phyloP scores from a whole-genome alignment of 495 filamentous ascomycete genomes.

The Delitschia confertaspora region DNA sequence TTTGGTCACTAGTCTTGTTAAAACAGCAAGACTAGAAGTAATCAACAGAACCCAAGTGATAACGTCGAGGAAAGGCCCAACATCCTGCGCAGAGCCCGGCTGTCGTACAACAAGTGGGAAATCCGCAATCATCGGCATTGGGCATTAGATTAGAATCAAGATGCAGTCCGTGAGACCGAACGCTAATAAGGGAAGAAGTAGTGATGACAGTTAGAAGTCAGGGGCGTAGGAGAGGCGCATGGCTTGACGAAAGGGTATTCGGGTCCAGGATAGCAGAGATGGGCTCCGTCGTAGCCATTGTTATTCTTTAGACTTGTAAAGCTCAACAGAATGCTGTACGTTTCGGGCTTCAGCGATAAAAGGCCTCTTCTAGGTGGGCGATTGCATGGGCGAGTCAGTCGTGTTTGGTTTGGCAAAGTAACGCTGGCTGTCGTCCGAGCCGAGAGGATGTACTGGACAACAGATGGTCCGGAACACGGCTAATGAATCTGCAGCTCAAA shows the following conservation, averaged over 20 bases:
- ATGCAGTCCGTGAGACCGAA: constrained; percentile 1
- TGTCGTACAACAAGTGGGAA: constrained; percentile 9
- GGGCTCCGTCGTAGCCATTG: constrained; percentile 3
- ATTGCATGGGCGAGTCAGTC: no score
- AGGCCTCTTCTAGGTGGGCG: no score
- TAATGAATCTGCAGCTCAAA: no score
- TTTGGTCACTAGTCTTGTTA: constrained; percentile 18
- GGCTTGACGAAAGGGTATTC: constrained; percentile 5
- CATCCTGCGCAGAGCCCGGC: constrained; percentile 5
- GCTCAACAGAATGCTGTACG: no score
- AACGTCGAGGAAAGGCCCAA: constrained; percentile 19
- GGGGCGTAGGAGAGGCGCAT: no score
- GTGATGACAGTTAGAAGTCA: constrained; percentile 9
- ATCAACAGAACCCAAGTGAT: constrained; percentile 21
- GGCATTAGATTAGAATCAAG: background rate
- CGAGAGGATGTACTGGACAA: no score
- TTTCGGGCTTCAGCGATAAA: no score
- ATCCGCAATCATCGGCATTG: constrained; percentile 16
- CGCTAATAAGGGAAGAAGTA: constrained; percentile 9
- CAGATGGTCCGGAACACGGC: no score
- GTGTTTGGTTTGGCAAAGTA: no score
- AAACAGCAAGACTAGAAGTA: constrained; percentile 13
- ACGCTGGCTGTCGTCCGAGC: no score
- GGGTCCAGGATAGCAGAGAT: background rate
- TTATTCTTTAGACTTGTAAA: no score